phyloP scores from a whole-genome alignment of 345 rosid genomes.

The Populus davidiana region DNA sequence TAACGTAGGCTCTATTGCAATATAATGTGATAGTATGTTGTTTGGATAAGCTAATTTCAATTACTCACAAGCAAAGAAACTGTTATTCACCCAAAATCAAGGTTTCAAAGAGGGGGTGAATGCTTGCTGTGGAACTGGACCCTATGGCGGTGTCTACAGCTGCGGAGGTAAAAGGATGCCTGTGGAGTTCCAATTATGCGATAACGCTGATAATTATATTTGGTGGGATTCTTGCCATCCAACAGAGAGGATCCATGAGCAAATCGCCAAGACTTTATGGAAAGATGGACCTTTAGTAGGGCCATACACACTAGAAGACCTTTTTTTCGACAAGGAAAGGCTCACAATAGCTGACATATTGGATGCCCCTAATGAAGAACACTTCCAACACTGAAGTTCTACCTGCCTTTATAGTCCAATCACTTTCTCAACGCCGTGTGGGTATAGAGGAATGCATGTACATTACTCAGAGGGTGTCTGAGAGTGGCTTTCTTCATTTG shows the following conservation, averaged over 20 bases:
- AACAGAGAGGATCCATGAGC: conserved; percentile 41
- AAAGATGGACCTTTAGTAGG: conserved; percentile 27
- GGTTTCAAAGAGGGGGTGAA: conserved; percentile 46
- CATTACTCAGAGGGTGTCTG: too few relatives aligned
- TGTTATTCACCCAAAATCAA: background rate
- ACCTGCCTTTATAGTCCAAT: too few relatives aligned
- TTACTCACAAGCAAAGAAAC: background rate
- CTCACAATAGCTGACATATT: conserved; percentile 38
- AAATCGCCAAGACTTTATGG: conserved; percentile 41
- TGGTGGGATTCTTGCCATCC: conserved; percentile 66
- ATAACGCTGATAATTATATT: conserved; percentile 30
- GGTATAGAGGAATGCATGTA: too few relatives aligned
- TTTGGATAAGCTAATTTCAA: background rate
- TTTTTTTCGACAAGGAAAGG: conserved; percentile 33
- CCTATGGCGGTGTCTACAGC: conserved; percentile 31
- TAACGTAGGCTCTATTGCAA: too few relatives aligned
- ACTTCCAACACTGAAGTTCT: conserved; percentile 3
- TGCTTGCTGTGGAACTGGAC: conserved; percentile 53
- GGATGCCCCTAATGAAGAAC: conserved; percentile 24
- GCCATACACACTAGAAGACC: conserved; percentile 34
- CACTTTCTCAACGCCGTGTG: too few relatives aligned
- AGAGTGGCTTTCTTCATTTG: too few relatives aligned
- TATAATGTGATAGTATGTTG: background rate
- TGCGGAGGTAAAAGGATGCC: conserved; percentile 41
- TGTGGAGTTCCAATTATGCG: conserved; percentile 32